Evolutionary conservation across 108 stramenopile species (phyloP).

Genomic region (Heterococcus sp.): DNA sequence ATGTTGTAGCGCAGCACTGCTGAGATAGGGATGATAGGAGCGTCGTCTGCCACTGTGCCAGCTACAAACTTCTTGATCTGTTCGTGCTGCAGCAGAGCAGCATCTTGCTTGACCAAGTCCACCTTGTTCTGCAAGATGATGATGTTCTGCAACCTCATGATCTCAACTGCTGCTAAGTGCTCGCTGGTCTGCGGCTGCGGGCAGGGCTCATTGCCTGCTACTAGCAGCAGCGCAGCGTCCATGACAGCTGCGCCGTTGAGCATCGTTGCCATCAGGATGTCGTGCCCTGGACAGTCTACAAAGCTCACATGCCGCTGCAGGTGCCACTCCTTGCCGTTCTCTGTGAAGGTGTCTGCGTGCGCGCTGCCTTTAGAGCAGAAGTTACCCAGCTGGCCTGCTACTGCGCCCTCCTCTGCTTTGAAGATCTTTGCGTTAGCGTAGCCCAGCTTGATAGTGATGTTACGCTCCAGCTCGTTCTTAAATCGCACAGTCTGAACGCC

Average conservation of each 20-base stretch:
- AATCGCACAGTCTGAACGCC: slow-evolving; percentile 98
- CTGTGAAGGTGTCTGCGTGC: slow-evolving; percentile 82
- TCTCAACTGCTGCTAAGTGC: slow-evolving; percentile 99
- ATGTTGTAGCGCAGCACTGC: slow-evolving; percentile 98
- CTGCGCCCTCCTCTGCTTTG: slow-evolving; percentile 71
- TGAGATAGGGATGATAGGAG: slow-evolving; percentile 95
- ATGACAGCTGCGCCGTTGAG: slow-evolving; percentile 99
- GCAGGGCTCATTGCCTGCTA: slow-evolving; percentile 97
- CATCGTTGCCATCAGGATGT: slow-evolving; percentile 99
- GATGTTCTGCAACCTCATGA: slow-evolving; percentile 97
- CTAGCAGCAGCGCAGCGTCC: slow-evolving; percentile 97
- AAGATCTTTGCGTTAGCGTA: slow-evolving; percentile 99
- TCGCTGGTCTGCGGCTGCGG: slow-evolving; percentile 99
- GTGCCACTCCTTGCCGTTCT: slow-evolving; percentile 79
- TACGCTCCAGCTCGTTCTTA: slow-evolving; percentile 98
- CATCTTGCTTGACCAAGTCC: slow-evolving; percentile 96
- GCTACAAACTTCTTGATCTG: slow-evolving; percentile 84
- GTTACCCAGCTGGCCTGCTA: slow-evolving; percentile 49
- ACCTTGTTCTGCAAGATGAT: slow-evolving; percentile 99
- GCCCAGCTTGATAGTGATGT: slow-evolving; percentile 98
- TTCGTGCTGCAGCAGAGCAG: slow-evolving; percentile 92
- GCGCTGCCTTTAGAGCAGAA: slow-evolving; percentile 77
- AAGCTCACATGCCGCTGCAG: slow-evolving; percentile 94
- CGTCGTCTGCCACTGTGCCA: slow-evolving; percentile 92
- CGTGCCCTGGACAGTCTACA: slow-evolving; percentile 99